phyloP scores from a whole-genome alignment of 768 basidiomycete species.

The Phaeolepiota aurea region DNA sequence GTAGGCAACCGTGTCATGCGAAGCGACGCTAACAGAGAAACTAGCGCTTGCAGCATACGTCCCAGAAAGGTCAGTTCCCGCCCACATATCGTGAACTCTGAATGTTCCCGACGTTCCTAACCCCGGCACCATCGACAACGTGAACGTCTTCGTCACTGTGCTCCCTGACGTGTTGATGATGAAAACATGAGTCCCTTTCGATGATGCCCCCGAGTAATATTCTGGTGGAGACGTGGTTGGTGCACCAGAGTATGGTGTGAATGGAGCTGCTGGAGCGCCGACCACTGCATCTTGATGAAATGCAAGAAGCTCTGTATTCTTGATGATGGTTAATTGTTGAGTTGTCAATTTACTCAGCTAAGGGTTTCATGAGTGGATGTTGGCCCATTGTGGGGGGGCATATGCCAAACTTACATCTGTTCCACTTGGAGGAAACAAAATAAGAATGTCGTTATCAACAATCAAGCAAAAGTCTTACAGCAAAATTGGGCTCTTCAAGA shows the following conservation, averaged over 20 bases:
- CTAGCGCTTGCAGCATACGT: conserved; percentile 22
- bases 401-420: conserved; percentile 24
- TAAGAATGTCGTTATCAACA: neutral
- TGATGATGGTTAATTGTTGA: conserved; percentile 39
- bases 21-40: conserved; percentile 31
- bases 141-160: conserved; percentile 34
- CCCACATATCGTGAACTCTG: conserved; percentile 50
- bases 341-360: conserved; percentile 32
- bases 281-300: conserved; percentile 43
- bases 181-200: conserved; percentile 45
- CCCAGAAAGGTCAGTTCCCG: conserved; percentile 31
- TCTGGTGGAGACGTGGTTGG: conserved; percentile 38
- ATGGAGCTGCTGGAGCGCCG: conserved; percentile 40
- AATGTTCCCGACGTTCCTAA: conserved; percentile 26
- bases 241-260: conserved; percentile 29
- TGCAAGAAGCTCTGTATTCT: conserved; percentile 41
- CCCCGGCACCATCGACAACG: conserved; percentile 38
- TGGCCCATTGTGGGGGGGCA: neutral
- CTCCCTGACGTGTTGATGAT: conserved; percentile 38
- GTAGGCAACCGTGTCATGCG: conserved; percentile 48
- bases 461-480: conserved; percentile 17
- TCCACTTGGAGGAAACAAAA: conserved; percentile 20
- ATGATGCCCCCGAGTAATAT: conserved; percentile 41
- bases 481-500: conserved; percentile 51
- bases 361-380: neutral